Base-by-base conservation (phyloP, 2,329 filamentous ascomycete genomes). In the Parastagonospora nodorum region DNA sequence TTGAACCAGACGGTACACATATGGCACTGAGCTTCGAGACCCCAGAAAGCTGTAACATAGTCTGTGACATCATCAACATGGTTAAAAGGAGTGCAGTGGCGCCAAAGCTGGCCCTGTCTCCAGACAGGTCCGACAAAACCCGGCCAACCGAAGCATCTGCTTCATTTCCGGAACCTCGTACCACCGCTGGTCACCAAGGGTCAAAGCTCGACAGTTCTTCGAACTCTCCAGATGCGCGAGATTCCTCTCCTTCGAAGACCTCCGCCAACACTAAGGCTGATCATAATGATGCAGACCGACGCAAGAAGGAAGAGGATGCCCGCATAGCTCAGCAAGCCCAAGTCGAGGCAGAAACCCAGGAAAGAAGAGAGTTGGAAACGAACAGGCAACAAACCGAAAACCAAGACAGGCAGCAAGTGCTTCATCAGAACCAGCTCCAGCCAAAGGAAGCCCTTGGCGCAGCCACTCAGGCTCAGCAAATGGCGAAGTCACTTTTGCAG, bases 21-120 rank as follows among this genome's bases (percentile, higher is more conserved):
- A 97, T 97, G 92, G 93, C 93, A 24, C 82, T 97, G 53, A 96
- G 92, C 71, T 97, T 97, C 67, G 92, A 97, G 73, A 92, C 97
- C 76, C 88, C 91, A 2, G 93, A 97, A 58, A 92, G 92, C 30
- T 97, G 92, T 75, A 84, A 88, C 12, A 80, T 85, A 52, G 95
- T 38, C 12, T 45, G 42, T 32, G 6, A n/a, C 8, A 11, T 45
- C 33, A 45, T 97, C 87, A 12, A 94, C 93, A 75, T 93, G 89
- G 52, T 96, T 24, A 3, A 24, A 5, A 5, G 19, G 19, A 5
- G 3, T 24, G 19, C 19, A 24, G 5, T 24, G 19, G 19, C 19
- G 19, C 19, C 3, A 24, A 24, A 24, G 19, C 19, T 24, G 5
- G 19, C 5, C 19, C 3, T 5, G 5, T 3, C 19, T 24, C 19